Conservation (phyloP, 192 early-diverging fungal species). For the Globomyces pollinis-pini region DNA sequence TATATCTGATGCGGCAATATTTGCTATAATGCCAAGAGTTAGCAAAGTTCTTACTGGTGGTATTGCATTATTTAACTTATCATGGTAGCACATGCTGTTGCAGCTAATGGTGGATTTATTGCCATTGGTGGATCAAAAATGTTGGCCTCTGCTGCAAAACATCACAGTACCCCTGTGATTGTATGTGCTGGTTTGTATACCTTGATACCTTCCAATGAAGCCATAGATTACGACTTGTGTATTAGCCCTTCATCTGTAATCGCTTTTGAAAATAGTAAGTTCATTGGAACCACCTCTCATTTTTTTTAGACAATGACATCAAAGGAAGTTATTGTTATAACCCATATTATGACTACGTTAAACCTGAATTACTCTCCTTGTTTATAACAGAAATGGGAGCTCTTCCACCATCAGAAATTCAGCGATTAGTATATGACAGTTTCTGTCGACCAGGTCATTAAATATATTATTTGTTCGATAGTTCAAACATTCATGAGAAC, state of each 20-base stretch:
- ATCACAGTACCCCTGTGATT: constrained; percentile 87
- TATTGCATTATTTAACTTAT: no score
- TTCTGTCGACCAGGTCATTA: no score
- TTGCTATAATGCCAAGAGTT: constrained; percentile 95
- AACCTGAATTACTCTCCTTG: constrained; percentile 79
- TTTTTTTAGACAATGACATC: constrained; percentile 57
- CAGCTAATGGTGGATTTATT: constrained; percentile 89
- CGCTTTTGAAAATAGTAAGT: constrained; percentile 65
- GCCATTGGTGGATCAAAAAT: constrained; percentile 72
- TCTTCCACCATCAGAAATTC: constrained; percentile 4
- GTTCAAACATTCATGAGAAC: no score
- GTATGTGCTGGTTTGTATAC: constrained; percentile 88
- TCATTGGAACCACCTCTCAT: neutral
- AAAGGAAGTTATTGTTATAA: constrained; percentile 74
- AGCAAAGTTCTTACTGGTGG: constrained; percentile 94
- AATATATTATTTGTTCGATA: no score
- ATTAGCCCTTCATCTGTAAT: constrained; percentile 74
- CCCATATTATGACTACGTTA: constrained; percentile 87
- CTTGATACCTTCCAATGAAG: constrained; percentile 77
- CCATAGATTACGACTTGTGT: constrained; percentile 70
- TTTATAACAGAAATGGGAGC: constrained; percentile 75
- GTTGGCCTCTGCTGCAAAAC: constrained; percentile 82
- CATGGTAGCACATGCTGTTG: constrained; percentile 34
- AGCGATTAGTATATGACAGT: neutral
- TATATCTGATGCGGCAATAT: constrained; percentile 86